Evolutionary conservation across 2,329 filamentous ascomycete genomes (phyloP).

Genomic region (Colletotrichum lentis): DNA sequence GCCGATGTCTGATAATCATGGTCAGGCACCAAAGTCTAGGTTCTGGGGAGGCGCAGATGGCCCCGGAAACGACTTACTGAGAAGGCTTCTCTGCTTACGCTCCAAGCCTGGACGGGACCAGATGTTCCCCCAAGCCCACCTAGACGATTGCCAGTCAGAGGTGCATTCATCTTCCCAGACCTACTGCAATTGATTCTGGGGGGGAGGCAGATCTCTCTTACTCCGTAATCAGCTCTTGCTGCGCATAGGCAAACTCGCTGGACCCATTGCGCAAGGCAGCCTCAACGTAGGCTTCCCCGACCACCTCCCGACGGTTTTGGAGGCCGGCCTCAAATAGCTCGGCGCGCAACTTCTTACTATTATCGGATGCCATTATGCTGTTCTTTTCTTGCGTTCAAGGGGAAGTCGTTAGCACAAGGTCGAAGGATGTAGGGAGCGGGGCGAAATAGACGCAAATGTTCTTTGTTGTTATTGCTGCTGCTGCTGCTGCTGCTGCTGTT

Average conservation of each 20-base stretch:
- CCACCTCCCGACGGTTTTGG: slow-evolving; percentile 65
- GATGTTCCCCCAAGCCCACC: slow-evolving; percentile 64
- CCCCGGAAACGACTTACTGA: slow-evolving; percentile 48
- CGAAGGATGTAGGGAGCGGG: too few species aligned
- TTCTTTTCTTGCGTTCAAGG: background rate
- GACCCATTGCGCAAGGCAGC: slow-evolving; percentile 61
- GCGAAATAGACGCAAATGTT: background rate
- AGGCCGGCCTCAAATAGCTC: slow-evolving; percentile 67
- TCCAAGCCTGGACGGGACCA: slow-evolving; percentile 70
- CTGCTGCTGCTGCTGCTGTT: too few species aligned
- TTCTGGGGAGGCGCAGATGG: too few species aligned
- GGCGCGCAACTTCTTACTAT: slow-evolving; percentile 23
- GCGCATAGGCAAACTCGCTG: slow-evolving; percentile 64
- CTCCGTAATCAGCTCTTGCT: slow-evolving; percentile 70
- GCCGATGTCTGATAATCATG: slow-evolving; percentile 55
- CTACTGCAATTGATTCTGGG: background rate
- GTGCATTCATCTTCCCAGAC: too few species aligned
- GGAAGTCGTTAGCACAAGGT: background rate
- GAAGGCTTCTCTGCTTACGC: slow-evolving; percentile 65
- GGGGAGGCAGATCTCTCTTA: slow-evolving; percentile 37
- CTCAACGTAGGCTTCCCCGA: slow-evolving; percentile 67
- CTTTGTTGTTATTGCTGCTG: background rate
- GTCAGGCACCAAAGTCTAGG: background rate
- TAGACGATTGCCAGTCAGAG: background rate
- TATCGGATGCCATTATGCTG: slow-evolving; percentile 16